Evolutionary conservation across 2,329 filamentous ascomycete genomes (phyloP).

Genomic region (Aphanocladium album): DNA sequence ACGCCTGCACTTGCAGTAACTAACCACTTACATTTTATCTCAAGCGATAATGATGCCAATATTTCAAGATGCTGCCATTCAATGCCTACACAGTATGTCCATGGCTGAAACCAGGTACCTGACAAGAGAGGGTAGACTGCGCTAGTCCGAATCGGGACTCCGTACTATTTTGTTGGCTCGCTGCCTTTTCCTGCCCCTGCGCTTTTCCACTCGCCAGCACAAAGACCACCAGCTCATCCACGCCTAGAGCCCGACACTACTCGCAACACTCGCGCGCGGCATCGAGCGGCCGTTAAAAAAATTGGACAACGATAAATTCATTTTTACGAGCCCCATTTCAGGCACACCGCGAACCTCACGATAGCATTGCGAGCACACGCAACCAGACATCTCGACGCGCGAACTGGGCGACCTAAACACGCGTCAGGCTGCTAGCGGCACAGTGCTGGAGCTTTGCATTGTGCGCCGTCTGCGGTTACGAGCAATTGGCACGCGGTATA

Average conservation of each 20-base stretch:
- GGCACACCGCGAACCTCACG: neutral
- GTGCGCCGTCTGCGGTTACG: neutral
- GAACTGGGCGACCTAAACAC: constrained; percentile 1
- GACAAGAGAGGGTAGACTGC: neutral
- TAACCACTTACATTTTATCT: too few species aligned
- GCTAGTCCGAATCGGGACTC: constrained; percentile 7
- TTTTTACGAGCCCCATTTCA: neutral
- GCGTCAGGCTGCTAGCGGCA: constrained; percentile 4
- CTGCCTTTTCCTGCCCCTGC: constrained; percentile 11
- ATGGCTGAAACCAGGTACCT: neutral
- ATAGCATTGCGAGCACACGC: neutral
- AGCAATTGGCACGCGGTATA: neutral
- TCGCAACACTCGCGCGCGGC: neutral
- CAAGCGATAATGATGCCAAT: too few species aligned
- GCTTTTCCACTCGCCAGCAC: constrained; percentile 9
- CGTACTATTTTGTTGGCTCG: constrained; percentile 5
- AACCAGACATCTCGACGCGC: neutral
- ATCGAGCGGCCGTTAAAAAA: neutral
- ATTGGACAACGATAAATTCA: neutral
- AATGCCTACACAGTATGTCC: neutral
- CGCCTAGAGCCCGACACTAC: neutral
- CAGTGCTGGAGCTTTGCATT: neutral
- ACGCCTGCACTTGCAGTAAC: too few species aligned
- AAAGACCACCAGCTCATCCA: constrained; percentile 10
- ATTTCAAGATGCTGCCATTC: neutral